Base-by-base conservation (phyloP, 257 asterid genomes). In the Galeopsis tetrahit region DNA sequence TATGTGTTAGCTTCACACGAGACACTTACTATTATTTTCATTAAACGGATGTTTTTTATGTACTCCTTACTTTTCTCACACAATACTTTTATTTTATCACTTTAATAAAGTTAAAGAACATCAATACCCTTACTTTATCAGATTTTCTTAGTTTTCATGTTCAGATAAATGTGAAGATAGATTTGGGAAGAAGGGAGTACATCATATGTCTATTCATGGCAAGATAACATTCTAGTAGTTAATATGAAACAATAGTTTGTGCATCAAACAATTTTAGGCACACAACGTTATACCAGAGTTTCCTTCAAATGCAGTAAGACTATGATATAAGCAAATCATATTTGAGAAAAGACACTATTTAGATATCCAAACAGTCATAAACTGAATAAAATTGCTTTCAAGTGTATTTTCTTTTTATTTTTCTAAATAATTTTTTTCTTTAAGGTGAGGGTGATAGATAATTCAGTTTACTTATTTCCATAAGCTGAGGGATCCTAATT, bases 401-500 rank as follows among this genome's bases (percentile, higher is more conserved):
- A 71, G 68, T 73, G 79, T 58, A 68, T n/a, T 40, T 6, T 5
- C 7, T 6, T 42, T 70, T 40, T 7, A 17, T 7, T 21, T 6
- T 56, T 21, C 2, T 21, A 17, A 9, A 1, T 17, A 63, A 3
- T 5, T 31, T 13, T 13, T 5, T 31, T 32, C 11, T 31, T 34
- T 31, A 42, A 42, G 17, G 6, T 61, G 74, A 69, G 68, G 76
- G 43, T 56, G 70, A 71, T 60, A 38, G 73, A 61, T 66, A 63
- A 17, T 35, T 55, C 34, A 66, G 60, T 40, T 6, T 10, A 59
- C 56, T 59, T 33, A 5, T 56, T 66, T 75, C 82, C 82, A 40
- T 70, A 7, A 62, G 72, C 14, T 66, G n/a, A 59, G 82, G 72
- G 82, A 81, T 82, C 59, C 81, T n/a, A 33, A 49, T 61, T 82